Base-by-base conservation (phyloP, 192 early-diverging fungal species). In the Coemansia sp. region DNA sequence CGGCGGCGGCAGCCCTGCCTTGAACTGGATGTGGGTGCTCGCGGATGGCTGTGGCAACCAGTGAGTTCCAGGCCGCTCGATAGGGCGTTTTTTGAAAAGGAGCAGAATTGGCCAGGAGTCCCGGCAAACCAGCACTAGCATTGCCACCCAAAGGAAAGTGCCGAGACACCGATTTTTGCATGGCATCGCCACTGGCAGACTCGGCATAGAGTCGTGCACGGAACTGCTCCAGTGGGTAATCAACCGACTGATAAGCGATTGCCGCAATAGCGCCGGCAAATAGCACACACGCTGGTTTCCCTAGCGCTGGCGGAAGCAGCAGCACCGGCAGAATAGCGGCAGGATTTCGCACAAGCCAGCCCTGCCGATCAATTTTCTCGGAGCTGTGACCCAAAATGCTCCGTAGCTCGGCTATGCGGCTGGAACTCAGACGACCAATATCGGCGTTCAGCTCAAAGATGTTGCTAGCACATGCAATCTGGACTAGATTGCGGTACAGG, bases 201-300 rank as follows among this genome's bases (percentile, higher is more conserved):
- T 85, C 84, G 8, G 85, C 77, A 27, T 82, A 83, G 35, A 90
- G 81, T 5, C 86, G 81, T 32, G 70, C 77, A 4, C 83, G 81
- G 45, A 90, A 81, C 34, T 79, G 83, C 42, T 85, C 81, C 15
- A 90, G 53, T 0, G 88, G 88, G 41, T 85, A 84, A 26, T 90
- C 88, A 19, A 88, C 70, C 1, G 74, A 60, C 53, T 90, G 88
- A 60, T 90, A 90, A 1, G 85, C 87, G 17, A 86, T 51, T 4
- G 84, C 82, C 1, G 84, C 84, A 1, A 81, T 40, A 3, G 75
- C 78, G 7, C 84, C 84, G 10, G 84, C 82, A 25, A 81, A 56
- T 11, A 86, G 50, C 0, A 84, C 71, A 51, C 83, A 86, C 14
- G 68, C 63, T 2, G 84, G 81, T 57, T 80, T 77, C 10, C 76